phyloP scores from a whole-genome alignment of 177 flowering plant species.

The Vitis hybrid region DNA sequence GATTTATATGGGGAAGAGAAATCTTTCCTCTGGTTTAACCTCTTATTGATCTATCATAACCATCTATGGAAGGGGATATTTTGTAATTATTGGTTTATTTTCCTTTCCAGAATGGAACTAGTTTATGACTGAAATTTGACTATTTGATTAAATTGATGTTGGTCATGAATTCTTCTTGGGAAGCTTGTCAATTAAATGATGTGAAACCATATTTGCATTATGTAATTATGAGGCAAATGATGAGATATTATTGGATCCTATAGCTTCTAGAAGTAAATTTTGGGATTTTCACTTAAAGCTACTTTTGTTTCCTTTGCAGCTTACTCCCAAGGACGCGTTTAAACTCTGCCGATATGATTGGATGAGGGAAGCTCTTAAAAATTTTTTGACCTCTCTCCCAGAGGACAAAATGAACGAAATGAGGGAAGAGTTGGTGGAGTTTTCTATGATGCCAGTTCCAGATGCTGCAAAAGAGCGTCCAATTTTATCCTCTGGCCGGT shows the following conservation, averaged over 20 bases:
- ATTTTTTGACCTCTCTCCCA: not conserved
- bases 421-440: slow-evolving; percentile 2
- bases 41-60: not conserved
- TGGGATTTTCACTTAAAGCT: not conserved
- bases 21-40: not conserved
- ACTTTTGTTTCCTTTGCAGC: slow-evolving; percentile 19
- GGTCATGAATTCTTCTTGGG: too few species aligned
- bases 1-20: not conserved
- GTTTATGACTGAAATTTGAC: too few species aligned
- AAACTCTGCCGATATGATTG: slow-evolving; percentile 57
- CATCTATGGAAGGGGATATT: not conserved
- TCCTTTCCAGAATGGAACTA: too few species aligned
- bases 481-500: slow-evolving; percentile 7
- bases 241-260: too few species aligned
- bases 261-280: not conserved
- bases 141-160: too few species aligned
- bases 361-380: slow-evolving; percentile 29
- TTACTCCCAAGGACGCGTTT: slow-evolving; percentile 39
- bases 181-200: too few species aligned
- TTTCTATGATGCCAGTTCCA: not conserved
- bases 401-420: not conserved
- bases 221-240: too few species aligned
- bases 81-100: too few species aligned
- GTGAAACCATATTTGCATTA: too few species aligned
- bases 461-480: not conserved